phyloP scores from a whole-genome alignment of 345 rosid species.

The Laguncularia racemosa region DNA sequence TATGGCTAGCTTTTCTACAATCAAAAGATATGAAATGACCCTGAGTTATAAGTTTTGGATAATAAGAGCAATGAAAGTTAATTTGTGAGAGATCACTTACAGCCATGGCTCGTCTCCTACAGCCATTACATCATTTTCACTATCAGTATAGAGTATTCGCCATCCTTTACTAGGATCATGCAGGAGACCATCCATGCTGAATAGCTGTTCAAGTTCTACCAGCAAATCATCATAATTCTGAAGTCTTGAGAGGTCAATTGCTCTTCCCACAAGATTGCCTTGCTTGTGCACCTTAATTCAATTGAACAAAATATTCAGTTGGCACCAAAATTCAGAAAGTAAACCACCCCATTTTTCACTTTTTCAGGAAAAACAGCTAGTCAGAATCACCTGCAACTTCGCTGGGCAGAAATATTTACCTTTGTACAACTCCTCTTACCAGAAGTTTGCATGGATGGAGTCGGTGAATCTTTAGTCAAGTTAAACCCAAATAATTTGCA shows the following conservation, averaged over 20 bases:
- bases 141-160: constrained; percentile 78
- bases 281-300: constrained; percentile 82
- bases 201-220: constrained; percentile 64
- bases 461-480: constrained; percentile 44
- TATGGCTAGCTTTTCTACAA: too few relatives aligned
- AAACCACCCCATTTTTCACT: neutral
- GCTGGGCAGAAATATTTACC: constrained; percentile 33
- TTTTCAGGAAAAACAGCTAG: constrained; percentile 10
- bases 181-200: constrained; percentile 81
- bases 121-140: constrained; percentile 89
- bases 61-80: neutral
- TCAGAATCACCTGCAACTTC: constrained; percentile 3
- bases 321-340: neutral
- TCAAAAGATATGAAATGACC: too few relatives aligned
- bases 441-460: constrained; percentile 44
- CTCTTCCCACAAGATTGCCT: constrained; percentile 90
- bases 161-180: constrained; percentile 74
- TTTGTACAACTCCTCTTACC: constrained; percentile 91
- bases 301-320: neutral
- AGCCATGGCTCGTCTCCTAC: constrained; percentile 96
- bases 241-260: constrained; percentile 71
- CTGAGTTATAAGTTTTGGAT: neutral
- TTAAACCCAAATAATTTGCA: constrained; percentile 86
- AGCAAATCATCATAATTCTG: constrained; percentile 65
- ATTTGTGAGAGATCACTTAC: constrained; percentile 39